Conservation (phyloP, 2,329 filamentous ascomycete genomes). For the Sclerotinia minor region DNA sequence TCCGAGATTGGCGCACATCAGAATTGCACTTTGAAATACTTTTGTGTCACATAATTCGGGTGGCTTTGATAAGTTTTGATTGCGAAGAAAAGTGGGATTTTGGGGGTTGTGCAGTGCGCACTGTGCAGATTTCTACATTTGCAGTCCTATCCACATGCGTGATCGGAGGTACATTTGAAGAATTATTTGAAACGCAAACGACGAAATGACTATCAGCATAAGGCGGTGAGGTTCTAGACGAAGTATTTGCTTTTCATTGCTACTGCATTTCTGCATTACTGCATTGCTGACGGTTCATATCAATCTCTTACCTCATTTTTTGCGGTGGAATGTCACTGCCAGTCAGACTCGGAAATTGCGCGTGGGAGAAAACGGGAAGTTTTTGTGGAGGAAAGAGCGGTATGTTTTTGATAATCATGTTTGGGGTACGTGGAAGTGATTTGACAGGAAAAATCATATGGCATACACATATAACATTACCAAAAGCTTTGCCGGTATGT, state of each 20-base stretch:
- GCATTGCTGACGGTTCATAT: conserved; percentile 14
- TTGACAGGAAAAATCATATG: not conserved
- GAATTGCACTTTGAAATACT: conserved; percentile 8
- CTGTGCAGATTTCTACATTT: conserved; percentile 2
- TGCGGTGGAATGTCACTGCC: conserved; percentile 5
- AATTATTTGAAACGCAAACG: not conserved
- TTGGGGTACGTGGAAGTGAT: conserved; percentile 1
- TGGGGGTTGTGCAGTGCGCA: not conserved
- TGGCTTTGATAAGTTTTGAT: conserved; percentile 4
- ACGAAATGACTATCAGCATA: conserved; percentile 5
- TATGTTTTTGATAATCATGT: conserved; percentile 3
- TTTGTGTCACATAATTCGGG: conserved; percentile 10
- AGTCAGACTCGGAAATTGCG: conserved; percentile 12
- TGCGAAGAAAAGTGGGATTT: conserved; percentile 12
- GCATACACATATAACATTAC: not conserved
- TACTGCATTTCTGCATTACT: conserved; percentile 11
- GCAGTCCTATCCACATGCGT: not conserved
- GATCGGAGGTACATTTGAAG: not conserved
- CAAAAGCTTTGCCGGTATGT: not conserved
- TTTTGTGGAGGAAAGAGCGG: conserved; percentile 13
- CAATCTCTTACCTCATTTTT: conserved; percentile 22
- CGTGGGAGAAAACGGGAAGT: not conserved
- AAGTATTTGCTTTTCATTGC: not conserved
- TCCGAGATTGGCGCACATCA: conserved; percentile 17
- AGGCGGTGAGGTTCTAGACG: conserved; percentile 1